Evolutionary conservation across 2,329 filamentous ascomycete genomes (phyloP), one percentile per base, ranked within the genome.

Genomic region (Aspergillus fumigatus): DNA sequence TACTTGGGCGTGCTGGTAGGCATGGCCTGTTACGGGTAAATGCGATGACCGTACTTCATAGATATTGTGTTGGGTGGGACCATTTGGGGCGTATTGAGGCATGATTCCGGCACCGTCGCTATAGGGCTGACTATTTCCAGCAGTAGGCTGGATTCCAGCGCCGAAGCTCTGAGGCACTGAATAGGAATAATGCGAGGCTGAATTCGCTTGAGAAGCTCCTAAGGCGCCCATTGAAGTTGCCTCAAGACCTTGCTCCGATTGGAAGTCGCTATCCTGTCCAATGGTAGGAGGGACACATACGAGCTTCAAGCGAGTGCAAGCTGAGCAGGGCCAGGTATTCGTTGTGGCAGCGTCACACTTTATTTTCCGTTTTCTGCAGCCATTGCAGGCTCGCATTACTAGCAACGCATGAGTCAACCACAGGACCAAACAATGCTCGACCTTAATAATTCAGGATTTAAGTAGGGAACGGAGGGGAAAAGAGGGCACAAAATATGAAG

Each of bases 321-420:
- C 91, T 43, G 92, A 94, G 75, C 93, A 97, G 27, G 94, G 94
- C 93, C 94, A 97, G 40, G 91, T 92, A 73, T 97, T 97, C 43
- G 92, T 97, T 14, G 93, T 96, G 21, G 93, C 93, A 52, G 93
- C 92, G 78, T 97, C 94, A 77, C 93, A 99, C 75, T 96, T 96
- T 72, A 99, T 99, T 76, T 99, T 99, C 69, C 93, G 86, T 75
- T 92, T 88, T 60, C 93, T 85, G 71, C 93, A 97, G 59, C 93
- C 93, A 77, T 97, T 93, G 74, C 93, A 97, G 55, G 93, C 94
- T 79, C 94, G 88, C 92, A 96, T 97, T 52, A 97, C 93, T 95
- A 55, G 52, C 56, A n/a, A 48, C 23, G 55, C 26, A 26, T 56
- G 45, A 52, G 62, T 63, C 47, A 56, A 52, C 61, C 51, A 62